Percentiles rank a stretch among this genome's conserved stretches.
Evolutionary conservation across 1,284 basidiomycete species (phyloP).

Genomic region (Thecaphora thlaspeos): DNA sequence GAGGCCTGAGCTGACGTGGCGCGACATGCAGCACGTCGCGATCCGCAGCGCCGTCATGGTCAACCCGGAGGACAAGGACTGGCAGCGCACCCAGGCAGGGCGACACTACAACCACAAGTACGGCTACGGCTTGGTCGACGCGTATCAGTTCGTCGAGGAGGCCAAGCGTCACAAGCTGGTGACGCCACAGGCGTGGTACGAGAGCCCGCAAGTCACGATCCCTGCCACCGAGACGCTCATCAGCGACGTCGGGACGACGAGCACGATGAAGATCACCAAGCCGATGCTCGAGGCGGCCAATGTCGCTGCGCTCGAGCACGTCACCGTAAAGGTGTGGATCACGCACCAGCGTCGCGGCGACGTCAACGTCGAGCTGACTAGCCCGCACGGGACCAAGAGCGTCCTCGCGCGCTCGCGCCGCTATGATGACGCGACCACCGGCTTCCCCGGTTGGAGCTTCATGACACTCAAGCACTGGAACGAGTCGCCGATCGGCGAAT

Average conservation of each 20-base stretch:
- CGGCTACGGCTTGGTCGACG: constrained; percentile 88
- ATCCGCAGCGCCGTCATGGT: constrained; percentile 76
- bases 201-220: constrained; percentile 33
- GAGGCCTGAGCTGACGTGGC: constrained; percentile 86
- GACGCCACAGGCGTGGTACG: constrained; percentile 85
- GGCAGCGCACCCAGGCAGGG: constrained; percentile 80
- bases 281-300: constrained; percentile 73
- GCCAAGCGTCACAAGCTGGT: constrained; percentile 81
- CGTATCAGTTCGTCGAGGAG: constrained; percentile 75
- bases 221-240: constrained; percentile 61
- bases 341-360: constrained; percentile 82
- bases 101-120: constrained; percentile 93
- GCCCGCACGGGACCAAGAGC: constrained; percentile 82
- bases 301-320: constrained; percentile 84
- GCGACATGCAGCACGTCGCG: constrained; percentile 90
- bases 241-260: constrained; percentile 68
- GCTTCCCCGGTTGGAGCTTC: constrained; percentile 92
- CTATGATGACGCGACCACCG: constrained; percentile 69
- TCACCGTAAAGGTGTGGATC: constrained; percentile 92
- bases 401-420: constrained; percentile 74
- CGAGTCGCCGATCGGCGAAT: constrained; percentile 86
- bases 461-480: constrained; percentile 99
- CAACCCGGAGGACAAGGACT: constrained; percentile 88
- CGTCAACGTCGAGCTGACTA: constrained; percentile 83
- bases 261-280: constrained; percentile 70